A percentile compares a stretch with the other conserved stretches of the same genome.
These are phyloP conservation scores for Solanum hybrid DNA, from an alignment of 305 asterid species.

Conservation along the genomic window DNA sequence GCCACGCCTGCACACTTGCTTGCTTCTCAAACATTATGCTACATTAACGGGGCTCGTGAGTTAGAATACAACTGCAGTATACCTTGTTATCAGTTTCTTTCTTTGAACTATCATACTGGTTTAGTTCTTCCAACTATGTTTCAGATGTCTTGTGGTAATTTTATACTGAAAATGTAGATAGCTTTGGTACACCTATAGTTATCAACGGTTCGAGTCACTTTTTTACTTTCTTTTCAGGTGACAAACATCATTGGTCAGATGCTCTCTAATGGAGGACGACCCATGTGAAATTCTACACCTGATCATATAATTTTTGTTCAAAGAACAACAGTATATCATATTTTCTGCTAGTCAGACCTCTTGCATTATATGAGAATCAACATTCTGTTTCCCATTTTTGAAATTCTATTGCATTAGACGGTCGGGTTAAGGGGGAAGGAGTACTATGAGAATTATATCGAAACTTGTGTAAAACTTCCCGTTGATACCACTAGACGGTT, in stretches of 20 bases:
- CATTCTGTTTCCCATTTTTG: not conserved
- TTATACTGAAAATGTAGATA: not conserved
- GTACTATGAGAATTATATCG: not conserved
- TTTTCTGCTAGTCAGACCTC: not conserved
- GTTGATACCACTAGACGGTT: not conserved
- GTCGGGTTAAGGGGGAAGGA: not conserved
- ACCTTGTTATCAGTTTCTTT: not conserved
- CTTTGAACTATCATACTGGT: not conserved
- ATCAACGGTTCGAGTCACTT: not conserved
- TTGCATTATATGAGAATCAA: not conserved
- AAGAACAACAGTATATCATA: not conserved
- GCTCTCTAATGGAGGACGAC: not conserved
- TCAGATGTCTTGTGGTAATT: not conserved
- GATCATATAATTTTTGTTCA: not conserved
- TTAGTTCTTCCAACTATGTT: not conserved
- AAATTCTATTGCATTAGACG: not conserved
- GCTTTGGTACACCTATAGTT: not conserved
- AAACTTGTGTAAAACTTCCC: not conserved
- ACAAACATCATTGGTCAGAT: not conserved
- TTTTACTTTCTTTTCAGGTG: not conserved
- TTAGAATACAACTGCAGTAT: not conserved
- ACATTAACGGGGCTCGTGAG: not conserved
- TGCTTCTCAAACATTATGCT: not conserved
- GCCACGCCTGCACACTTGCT: not conserved
- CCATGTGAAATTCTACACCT: not conserved